Evolutionary conservation across 345 rosid species (phyloP).

Genomic region (Acer yangbiense): DNA sequence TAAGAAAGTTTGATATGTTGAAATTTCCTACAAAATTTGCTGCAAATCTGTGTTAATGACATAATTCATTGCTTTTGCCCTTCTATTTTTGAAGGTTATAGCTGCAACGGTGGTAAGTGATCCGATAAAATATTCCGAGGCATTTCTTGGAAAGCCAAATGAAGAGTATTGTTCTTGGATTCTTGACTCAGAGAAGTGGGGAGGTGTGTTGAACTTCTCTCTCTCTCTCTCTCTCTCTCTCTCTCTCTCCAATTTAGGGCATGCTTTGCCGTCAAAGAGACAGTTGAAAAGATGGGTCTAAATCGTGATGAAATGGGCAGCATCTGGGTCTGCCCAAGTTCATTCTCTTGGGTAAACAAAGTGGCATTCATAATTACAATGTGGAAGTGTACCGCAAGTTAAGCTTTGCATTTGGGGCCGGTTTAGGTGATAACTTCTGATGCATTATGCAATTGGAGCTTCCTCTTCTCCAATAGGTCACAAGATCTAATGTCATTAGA

Average conservation of each 20-base stretch:
- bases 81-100: conserved; percentile 60
- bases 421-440: not conserved
- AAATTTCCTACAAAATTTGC: not conserved
- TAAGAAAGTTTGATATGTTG: not conserved
- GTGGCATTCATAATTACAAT: not conserved
- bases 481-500: too few species aligned
- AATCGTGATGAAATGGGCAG: not conserved
- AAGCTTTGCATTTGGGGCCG: too few species aligned
- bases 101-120: conserved; percentile 86
- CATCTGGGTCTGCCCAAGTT: not conserved
- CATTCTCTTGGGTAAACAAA: not conserved
- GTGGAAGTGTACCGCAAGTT: too few species aligned
- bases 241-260: not conserved
- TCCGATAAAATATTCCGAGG: conserved; percentile 75
- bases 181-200: conserved; percentile 92
- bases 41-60: not conserved
- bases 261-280: not conserved
- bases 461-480: too few species aligned
- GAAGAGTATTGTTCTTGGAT: conserved; percentile 89
- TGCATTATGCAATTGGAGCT: not conserved
- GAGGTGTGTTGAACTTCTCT: conserved; percentile 55
- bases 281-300: not conserved
- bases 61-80: not conserved
- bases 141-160: conserved; percentile 82
- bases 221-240: not conserved